These are phyloP conservation scores for Penicillium sp. DNA, from an alignment of 2,329 filamentous ascomycete genomes.

Conservation along the genomic window DNA sequence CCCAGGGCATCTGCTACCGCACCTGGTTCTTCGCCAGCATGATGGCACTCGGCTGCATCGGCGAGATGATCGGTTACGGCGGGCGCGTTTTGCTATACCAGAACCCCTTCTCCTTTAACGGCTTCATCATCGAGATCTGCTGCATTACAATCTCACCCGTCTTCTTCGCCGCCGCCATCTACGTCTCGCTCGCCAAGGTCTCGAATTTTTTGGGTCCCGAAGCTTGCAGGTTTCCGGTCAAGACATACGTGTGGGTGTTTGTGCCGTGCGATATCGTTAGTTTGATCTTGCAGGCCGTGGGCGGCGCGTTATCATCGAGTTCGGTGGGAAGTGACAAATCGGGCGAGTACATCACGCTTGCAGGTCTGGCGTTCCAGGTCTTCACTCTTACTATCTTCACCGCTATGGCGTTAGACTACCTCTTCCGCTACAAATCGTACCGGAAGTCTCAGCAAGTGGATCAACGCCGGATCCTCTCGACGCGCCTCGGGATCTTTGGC, in stretches of 20 bases:
- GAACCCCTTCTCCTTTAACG: conserved; percentile 61
- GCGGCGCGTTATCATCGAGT: conserved; percentile 40
- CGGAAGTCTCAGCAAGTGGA: conserved; percentile 28
- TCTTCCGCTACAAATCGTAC: conserved; percentile 4
- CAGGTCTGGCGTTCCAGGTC: conserved; percentile 47
- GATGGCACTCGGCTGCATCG: conserved; percentile 59
- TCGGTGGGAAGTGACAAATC: conserved; percentile 14
- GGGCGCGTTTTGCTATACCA: conserved; percentile 60
- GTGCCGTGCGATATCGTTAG: conserved; percentile 47
- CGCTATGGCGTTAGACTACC: conserved; percentile 18
- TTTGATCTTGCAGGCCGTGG: conserved; percentile 46
- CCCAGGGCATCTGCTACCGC: conserved; percentile 40
- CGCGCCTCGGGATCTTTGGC: conserved; percentile 52
- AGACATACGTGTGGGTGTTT: conserved; percentile 42
- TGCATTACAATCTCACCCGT: conserved; percentile 9
- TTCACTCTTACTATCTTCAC: conserved; percentile 33
- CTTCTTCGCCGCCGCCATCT: conserved; percentile 62
- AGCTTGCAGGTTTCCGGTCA: conserved; percentile 44
- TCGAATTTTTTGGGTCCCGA: conserved; percentile 43
- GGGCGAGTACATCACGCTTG: conserved; percentile 45
- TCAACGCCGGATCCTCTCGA: conserved; percentile 17
- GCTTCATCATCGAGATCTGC: conserved; percentile 66
- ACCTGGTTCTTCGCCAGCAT: conserved; percentile 48
- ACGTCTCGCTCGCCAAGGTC: conserved; percentile 60
- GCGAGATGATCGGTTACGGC: conserved; percentile 64